These are phyloP conservation scores for Colletotrichum filicis DNA, from an alignment of 2,329 filamentous ascomycete species.

Conservation along the genomic window DNA sequence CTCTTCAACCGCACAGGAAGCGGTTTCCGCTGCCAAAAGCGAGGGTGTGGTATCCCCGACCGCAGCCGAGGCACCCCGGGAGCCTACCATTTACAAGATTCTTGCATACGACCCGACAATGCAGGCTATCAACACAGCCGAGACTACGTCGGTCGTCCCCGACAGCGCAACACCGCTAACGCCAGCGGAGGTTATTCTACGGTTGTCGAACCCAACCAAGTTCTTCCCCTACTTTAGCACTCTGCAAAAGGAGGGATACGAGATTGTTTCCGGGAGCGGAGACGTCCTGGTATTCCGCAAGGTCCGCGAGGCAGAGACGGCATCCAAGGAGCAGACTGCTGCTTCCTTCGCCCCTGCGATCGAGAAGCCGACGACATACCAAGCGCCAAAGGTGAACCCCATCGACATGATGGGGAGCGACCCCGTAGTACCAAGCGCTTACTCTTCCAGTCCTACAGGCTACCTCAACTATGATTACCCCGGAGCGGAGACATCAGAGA, in stretches of 20 bases:
- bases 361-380: constrained; percentile 31
- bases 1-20: background rate
- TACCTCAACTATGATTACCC: constrained; percentile 70
- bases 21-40: background rate
- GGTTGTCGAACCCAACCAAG: constrained; percentile 70
- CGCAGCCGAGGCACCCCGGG: constrained; percentile 22
- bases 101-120: constrained; percentile 72
- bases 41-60: background rate
- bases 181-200: constrained; percentile 69
- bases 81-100: constrained; percentile 66
- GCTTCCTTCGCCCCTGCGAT: constrained; percentile 5
- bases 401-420: constrained; percentile 65
- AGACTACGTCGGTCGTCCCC: constrained; percentile 67
- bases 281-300: constrained; percentile 76
- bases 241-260: constrained; percentile 71
- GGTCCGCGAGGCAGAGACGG: constrained; percentile 50
- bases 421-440: constrained; percentile 55
- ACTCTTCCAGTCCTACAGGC: constrained; percentile 73
- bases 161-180: constrained; percentile 61
- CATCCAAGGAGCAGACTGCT: constrained; percentile 23
- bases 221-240: constrained; percentile 73
- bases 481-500: constrained; percentile 41
- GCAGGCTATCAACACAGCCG: constrained; percentile 67
- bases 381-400: constrained; percentile 59
- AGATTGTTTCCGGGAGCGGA: constrained; percentile 71